Evolutionary conservation across 1,139 yeast species (phyloP), one percentile per base, ranked within the genome.

Genomic region (Chernovozyma aurita): DNA sequence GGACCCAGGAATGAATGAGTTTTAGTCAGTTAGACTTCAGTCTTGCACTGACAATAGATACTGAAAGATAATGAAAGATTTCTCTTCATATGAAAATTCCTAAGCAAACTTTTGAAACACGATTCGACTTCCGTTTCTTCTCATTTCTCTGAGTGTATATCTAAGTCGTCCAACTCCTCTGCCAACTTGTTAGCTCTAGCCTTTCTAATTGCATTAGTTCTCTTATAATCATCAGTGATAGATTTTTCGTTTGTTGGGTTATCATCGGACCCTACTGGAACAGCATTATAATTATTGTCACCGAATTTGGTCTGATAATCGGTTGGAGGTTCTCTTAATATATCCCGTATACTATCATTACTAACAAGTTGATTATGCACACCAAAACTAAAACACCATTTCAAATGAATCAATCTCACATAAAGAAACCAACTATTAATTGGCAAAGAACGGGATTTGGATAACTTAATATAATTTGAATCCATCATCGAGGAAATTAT

Each of bases 311-410:
- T 41, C 36, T 59, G 59, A 39, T 52, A 68, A 22, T 57, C 63
- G 24, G 62, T 48, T 13, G 57, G 60, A 14, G 72, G 71, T 36
- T 68, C 74, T 40, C 59, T 63, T 43, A 74, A 59, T 21, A 74
- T 56, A 26, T 66, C 71, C 33, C 65, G 52, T 8, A 78, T 60
- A 20, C 57, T 61, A 6, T 67, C 67, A 50, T 76, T 80, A 39
- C 68, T 65, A 20, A 73, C 78, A 40, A 77, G 65, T 49, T 83
- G 87, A 42, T 67, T 68, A 46, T 79, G 84, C 14, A 82, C 69
- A 2, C 86, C 86, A 28, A 76, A 73, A 30, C 85, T 80, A 50
- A 78, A 81, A n/a, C 80, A 70, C 84, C 87, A 84, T 49, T 77
- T 76, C 50, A 83, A 65, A 44, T 76, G 79, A 39, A 79, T 71